Base-by-base conservation (phyloP, 495 filamentous ascomycete species). In the Delitschia confertaspora region DNA sequence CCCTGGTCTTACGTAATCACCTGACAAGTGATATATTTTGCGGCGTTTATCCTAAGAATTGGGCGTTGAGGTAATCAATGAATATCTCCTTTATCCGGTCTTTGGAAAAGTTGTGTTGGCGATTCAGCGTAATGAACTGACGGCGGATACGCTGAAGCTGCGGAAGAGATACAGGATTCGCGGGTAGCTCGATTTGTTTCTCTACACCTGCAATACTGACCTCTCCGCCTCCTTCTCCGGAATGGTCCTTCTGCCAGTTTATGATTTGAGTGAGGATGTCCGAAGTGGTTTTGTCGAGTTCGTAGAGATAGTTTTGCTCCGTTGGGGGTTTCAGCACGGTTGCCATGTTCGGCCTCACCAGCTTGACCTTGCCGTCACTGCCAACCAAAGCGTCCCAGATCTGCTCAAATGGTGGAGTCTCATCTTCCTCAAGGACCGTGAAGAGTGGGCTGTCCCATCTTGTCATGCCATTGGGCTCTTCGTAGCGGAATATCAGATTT, bases 381-480 rank as follows among this genome's bases (percentile, higher is more conserved):
- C 76, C 79, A 2, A 79, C 68, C 33, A 94, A 61, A 0, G 82
- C 78, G 23, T 86, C 81, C 86, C 89, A 96, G 40, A 98, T 83
- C 7, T 73, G 71, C 18, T 75, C 74, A 34, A 69, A 69, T 13
- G 76, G 78, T 3, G 79, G 79, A n/a, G 65, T 59, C 27, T 72
- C 67, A 58, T 98, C 91, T 9, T 80, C 74, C 69, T 78, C 88
- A 8, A 84, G 76, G 0, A 95, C 78, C 6, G 87, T 89, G 67
- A 95, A 96, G 16, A 95, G 72, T 4, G 91, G 91, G 49, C 80
- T 83, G 61, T 98, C 91, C 91, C 91, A 98, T 33, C 91, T 74
- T 11, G 76, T 83, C 83, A 95, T 89, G 36, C 83, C 80, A 66
- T 88, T 94, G 10, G 91, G 91, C 66, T 96, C 91, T 64, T 98